A percentile compares a stretch with the other conserved stretches of the same genome.
Conservation (phyloP, 495 filamentous ascomycete genomes). For the Mycothermus thermophilus region DNA sequence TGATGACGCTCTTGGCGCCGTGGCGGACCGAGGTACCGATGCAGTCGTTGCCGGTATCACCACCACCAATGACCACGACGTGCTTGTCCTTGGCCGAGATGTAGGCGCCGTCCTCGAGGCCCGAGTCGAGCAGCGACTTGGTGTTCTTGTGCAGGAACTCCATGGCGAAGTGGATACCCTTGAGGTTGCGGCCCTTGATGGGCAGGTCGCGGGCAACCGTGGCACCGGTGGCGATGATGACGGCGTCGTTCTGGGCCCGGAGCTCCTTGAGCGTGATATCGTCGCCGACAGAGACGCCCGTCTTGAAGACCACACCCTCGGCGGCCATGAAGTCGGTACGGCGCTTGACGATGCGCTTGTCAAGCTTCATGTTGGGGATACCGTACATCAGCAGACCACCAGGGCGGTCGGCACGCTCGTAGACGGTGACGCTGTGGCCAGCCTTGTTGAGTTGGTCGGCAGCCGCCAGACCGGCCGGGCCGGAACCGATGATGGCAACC, state of each 20-base stretch:
- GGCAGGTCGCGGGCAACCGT: conserved; percentile 95
- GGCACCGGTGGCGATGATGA: conserved; percentile 91
- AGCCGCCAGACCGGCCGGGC: conserved; percentile 78
- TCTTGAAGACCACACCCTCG: conserved; percentile 77
- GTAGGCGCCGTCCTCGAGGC: conserved; percentile 72
- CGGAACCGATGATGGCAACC: conserved; percentile 86
- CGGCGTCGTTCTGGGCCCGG: conserved; percentile 64
- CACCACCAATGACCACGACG: conserved; percentile 95
- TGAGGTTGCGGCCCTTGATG: conserved; percentile 77
- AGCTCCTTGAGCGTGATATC: conserved; percentile 66
- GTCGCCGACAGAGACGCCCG: conserved; percentile 64
- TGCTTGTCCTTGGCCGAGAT: conserved; percentile 96
- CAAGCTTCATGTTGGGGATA: conserved; percentile 99
- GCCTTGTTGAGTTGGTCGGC: conserved; percentile 95
- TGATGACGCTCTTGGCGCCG: conserved; percentile 89
- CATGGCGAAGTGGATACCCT: conserved; percentile 97
- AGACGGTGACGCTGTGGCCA: conserved; percentile 84
- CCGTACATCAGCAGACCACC: conserved; percentile 97
- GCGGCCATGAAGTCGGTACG: conserved; percentile 92
- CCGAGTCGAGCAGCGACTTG: conserved; percentile 92
- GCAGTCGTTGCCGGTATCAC: conserved; percentile 98
- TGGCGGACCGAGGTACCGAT: conserved; percentile 98
- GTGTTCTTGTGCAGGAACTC: conserved; percentile 97
- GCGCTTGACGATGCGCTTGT: conserved; percentile 95
- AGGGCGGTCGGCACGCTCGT: conserved; percentile 86